Evolutionary conservation across 2,329 filamentous ascomycete species (phyloP).

Genomic region (Fusarium cyanostomum): DNA sequence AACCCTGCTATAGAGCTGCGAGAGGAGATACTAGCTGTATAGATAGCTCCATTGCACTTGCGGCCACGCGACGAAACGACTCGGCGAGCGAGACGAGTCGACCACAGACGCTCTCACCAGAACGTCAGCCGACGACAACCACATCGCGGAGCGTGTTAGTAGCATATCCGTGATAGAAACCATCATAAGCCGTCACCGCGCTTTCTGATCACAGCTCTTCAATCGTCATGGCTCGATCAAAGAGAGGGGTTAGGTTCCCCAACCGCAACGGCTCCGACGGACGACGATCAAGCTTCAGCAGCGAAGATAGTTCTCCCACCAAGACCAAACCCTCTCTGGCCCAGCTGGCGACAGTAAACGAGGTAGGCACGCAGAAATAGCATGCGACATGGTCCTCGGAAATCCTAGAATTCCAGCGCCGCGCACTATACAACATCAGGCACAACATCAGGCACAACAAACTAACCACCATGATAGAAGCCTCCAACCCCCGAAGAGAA

Average conservation of each 20-base stretch:
- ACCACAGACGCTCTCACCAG: background rate
- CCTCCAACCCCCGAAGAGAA: conserved; percentile 53
- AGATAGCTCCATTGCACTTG: conserved; percentile 5
- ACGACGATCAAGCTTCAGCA: conserved; percentile 76
- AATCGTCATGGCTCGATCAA: conserved; percentile 49
- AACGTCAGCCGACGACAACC: conserved; percentile 14
- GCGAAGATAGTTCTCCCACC: conserved; percentile 60
- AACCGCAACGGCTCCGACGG: conserved; percentile 60
- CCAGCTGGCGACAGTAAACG: conserved; percentile 48
- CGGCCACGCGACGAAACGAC: background rate
- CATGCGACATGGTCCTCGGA: background rate
- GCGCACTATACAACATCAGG: background rate
- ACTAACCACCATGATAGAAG: conserved; percentile 50
- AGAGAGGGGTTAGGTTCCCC: conserved; percentile 65
- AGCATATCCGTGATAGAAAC: conserved; percentile 1
- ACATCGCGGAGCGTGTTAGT: conserved; percentile 10
- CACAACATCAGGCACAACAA: background rate
- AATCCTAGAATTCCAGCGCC: background rate
- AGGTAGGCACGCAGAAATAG: conserved; percentile 42
- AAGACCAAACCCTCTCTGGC: conserved; percentile 41
- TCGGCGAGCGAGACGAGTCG: conserved; percentile 8
- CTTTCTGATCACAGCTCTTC: conserved; percentile 5
- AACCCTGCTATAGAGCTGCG: conserved; percentile 1
- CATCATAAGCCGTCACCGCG: background rate
- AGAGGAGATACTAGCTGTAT: background rate